Percentiles rank a stretch among this genome's conserved stretches.
phyloP scores from a whole-genome alignment of 495 filamentous ascomycete genomes.

The Hyaloscypha hepaticicola region DNA sequence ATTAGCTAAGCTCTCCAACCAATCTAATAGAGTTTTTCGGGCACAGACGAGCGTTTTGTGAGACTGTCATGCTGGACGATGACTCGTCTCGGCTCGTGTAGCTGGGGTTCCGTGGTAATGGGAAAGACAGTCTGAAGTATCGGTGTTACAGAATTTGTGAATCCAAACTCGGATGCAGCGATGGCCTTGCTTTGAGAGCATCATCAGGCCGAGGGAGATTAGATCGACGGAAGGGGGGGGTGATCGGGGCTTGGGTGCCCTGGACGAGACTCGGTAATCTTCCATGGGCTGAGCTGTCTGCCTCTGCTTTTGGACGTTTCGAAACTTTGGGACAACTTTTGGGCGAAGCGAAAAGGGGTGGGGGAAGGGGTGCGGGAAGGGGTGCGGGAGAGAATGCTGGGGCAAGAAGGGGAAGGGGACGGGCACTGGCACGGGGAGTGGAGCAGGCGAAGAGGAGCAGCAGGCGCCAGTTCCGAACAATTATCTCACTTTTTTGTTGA shows the following conservation, averaged over 20 bases:
- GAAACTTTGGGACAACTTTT: not conserved
- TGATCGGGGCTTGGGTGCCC: constrained; percentile 1
- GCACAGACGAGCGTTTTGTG: constrained; percentile 5
- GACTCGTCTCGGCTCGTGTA: not conserved
- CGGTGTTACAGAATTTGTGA: constrained; percentile 13
- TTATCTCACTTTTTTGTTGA: not conserved
- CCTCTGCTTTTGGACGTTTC: not conserved
- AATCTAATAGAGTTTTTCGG: not conserved
- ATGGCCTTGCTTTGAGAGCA: constrained; percentile 1
- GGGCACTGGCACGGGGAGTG: not conserved
- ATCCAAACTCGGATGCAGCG: not conserved
- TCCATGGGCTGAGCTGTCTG: not conserved
- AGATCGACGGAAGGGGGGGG: not conserved
- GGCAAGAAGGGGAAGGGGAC: not conserved
- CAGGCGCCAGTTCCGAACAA: not conserved
- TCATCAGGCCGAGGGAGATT: constrained; percentile 15
- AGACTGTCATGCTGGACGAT: not conserved
- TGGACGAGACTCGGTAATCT: constrained; percentile 7
- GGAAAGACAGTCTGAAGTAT: not conserved
- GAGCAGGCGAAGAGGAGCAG: not conserved
- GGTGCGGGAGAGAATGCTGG: not conserved
- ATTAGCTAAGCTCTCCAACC: not conserved
- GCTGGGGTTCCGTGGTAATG: not conserved
- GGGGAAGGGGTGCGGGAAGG: not conserved
- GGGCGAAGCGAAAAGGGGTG: not conserved